Conservation (phyloP, 2,329 filamentous ascomycete genomes). For the Cercospora janseana region DNA sequence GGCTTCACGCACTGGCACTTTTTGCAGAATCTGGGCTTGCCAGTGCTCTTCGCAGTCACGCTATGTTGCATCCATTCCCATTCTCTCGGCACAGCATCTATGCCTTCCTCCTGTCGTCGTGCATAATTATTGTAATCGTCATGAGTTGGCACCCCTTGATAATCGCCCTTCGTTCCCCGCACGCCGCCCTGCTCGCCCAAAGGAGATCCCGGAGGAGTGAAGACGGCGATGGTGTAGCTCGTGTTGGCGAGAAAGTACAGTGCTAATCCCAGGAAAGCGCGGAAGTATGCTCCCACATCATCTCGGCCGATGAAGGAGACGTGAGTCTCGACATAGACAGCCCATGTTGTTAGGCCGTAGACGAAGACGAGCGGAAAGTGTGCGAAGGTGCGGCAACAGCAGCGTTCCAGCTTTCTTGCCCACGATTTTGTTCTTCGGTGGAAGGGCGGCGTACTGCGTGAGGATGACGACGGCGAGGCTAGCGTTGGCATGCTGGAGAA, state of each 20-base stretch:
- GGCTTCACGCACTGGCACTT: constrained; percentile 95
- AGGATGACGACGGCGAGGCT: constrained; percentile 19
- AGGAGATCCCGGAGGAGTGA: constrained; percentile 79
- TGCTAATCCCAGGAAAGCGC: constrained; percentile 60
- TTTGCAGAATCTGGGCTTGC: constrained; percentile 87
- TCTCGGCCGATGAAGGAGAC: constrained; percentile 43
- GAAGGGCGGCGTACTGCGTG: constrained; percentile 33
- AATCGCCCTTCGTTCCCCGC: constrained; percentile 47
- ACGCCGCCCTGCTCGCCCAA: constrained; percentile 35
- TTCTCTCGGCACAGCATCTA: constrained; percentile 21
- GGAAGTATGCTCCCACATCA: constrained; percentile 26
- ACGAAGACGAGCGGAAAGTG: constrained; percentile 30
- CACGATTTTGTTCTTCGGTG: constrained; percentile 46
- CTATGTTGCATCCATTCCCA: constrained; percentile 52
- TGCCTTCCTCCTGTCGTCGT: constrained; percentile 34
- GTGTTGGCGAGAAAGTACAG: constrained; percentile 80
- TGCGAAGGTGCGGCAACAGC: constrained; percentile 64
- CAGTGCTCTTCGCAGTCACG: constrained; percentile 83
- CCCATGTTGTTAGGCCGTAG: constrained; percentile 74
- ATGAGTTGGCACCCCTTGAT: constrained; percentile 77
- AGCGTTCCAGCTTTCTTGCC: constrained; percentile 73
- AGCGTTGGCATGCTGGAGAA: constrained; percentile 33
- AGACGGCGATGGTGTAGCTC: constrained; percentile 90
- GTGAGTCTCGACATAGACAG: constrained; percentile 77
- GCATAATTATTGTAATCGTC: constrained; percentile 50